These are phyloP conservation scores for Taphrina pruni DNA, from an alignment of 1,139 yeast genomes.

Conservation along the genomic window DNA sequence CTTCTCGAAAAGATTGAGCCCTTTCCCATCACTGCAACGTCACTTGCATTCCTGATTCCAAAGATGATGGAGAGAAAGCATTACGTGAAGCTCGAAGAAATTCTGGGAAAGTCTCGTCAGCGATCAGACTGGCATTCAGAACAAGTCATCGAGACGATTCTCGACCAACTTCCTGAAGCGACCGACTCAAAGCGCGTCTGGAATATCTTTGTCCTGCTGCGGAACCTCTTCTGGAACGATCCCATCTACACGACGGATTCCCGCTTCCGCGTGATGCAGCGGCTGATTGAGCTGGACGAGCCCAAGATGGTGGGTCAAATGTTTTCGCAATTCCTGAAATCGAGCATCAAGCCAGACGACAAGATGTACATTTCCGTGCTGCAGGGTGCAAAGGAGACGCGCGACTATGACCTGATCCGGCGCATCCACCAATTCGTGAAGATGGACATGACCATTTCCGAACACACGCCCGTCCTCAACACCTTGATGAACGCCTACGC, in stretches of 20 bases:
- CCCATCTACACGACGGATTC: slow-evolving; percentile 15
- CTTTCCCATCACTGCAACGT: slow-evolving; percentile 25
- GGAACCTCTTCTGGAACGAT: slow-evolving; percentile 37
- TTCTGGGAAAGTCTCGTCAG: slow-evolving; percentile 14
- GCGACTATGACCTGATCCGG: slow-evolving; percentile 20
- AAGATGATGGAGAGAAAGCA: slow-evolving; percentile 26
- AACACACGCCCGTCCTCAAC: slow-evolving; percentile 32
- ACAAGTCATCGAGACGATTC: slow-evolving; percentile 8
- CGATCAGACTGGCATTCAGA: slow-evolving; percentile 19
- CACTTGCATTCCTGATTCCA: slow-evolving; percentile 27
- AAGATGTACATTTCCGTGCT: slow-evolving; percentile 33
- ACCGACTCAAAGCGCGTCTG: slow-evolving; percentile 23
- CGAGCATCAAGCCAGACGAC: slow-evolving; percentile 33
- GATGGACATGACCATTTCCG: slow-evolving; percentile 38
- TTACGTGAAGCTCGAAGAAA: slow-evolving; percentile 18
- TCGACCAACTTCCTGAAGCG: slow-evolving; percentile 18
- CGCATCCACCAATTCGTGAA: slow-evolving; percentile 27
- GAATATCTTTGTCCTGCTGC: slow-evolving; percentile 27
- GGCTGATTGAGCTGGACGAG: slow-evolving; percentile 22
- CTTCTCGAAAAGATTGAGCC: slow-evolving; percentile 25
- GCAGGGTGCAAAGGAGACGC: slow-evolving; percentile 25
- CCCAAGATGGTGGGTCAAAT: slow-evolving; percentile 22
- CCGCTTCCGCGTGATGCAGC: slow-evolving; percentile 10
- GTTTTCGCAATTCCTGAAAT: slow-evolving; percentile 32
- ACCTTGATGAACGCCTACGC: slow-evolving; percentile 39